Evolutionary conservation across 106 monocot genomes (phyloP), one percentile per base, ranked within the genome.

Genomic region (Dendrobium huoshanense): DNA sequence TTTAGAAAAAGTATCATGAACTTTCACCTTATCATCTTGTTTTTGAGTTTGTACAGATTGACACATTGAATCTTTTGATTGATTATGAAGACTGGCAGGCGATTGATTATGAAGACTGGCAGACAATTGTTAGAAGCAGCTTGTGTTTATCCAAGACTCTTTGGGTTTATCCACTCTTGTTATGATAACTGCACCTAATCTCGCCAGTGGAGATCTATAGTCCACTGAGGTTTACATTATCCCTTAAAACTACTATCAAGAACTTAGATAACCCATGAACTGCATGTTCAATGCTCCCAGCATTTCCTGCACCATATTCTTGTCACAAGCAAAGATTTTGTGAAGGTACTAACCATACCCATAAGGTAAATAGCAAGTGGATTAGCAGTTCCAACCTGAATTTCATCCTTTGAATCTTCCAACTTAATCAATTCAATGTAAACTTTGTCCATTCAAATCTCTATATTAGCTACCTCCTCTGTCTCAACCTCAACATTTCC

Each of bases 281-380:
- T 37, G 3, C 37, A 37, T 37, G 37, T 37, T 37, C 37, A 37
- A 37, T 37, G 0, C 37, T 37, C 37, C 37, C 37, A 37, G 37
- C 37, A 37, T 37, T 37, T 37, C 37, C 37, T 37, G 37, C 3
- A 37, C 1, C 37, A 37, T 37, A 37, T 37, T 37, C 37, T 37
- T 37, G 3, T 37, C 37, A 37, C 37, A 37, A 37, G 37, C 37
- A 37, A 37, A 37, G 37, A 83, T 79, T 92, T 94, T 41, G 91
- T 72, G 79, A 92, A 89, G 41, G 89, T 86, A 82, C 97, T 98
- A 7, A 94, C 90, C 78, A 88, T 83, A 31, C 94, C 94, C 73
- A 92, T 94, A 58, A 98, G 81, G 70, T 94, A 98, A 83, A 92
- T 94, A 45, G 94, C 97, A 77, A 98, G 89, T 22, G 87, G 83